Base-by-base conservation (phyloP, 495 filamentous ascomycete genomes). In the Sordaria brevicollis region DNA sequence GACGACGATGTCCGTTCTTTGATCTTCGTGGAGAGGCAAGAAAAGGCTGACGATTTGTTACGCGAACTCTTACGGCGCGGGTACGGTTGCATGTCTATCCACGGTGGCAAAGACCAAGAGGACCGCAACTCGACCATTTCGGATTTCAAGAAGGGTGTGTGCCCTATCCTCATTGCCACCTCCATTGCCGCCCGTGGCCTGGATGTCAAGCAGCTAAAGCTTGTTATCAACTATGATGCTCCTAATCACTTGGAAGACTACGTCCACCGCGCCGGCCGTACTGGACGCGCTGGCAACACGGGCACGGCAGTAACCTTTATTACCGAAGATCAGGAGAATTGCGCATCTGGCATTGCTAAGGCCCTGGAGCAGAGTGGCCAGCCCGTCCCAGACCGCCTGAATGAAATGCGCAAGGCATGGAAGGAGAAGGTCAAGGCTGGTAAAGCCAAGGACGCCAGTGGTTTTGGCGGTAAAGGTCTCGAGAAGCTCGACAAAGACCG, bases 181-280 rank as follows among this genome's bases (percentile, higher is more conserved):
- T 97, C 94, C 4, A 93, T 99, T 70, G 96, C 96, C 5, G 96
- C 96, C 43, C 90, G 96, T 74, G 96, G 96, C 17, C 81, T 99
- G 33, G 96, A 99, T 77, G 94, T 99, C 41, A 97, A 97, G 79
- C 93, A 98, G 79, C 83, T 99, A 33, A 97, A 96, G 79, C 83
- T 98, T 19, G 96, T 99, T 25, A 89, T 99, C 76, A 99, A 99
- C 74, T 99, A 93, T 76, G 96, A 99, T 78, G 91, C 91, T 4
- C 96, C 96, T 4, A 97, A 96, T 76, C 96, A 99, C 80, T 82
- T 96, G 36, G 96, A 99, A 80, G 96, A 99, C 76, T 99, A 99
- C 75, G 94, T 99, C 10, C 96, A 99, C 78, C 91, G 96, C 73
- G 92, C 91, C 68, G 96, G 96, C 66, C 89, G 96, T 70, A 99